Evolutionary conservation across 225 moss, liverwort and hornwort genomes (phyloP).

Genomic region (Sphagnum contortum): DNA sequence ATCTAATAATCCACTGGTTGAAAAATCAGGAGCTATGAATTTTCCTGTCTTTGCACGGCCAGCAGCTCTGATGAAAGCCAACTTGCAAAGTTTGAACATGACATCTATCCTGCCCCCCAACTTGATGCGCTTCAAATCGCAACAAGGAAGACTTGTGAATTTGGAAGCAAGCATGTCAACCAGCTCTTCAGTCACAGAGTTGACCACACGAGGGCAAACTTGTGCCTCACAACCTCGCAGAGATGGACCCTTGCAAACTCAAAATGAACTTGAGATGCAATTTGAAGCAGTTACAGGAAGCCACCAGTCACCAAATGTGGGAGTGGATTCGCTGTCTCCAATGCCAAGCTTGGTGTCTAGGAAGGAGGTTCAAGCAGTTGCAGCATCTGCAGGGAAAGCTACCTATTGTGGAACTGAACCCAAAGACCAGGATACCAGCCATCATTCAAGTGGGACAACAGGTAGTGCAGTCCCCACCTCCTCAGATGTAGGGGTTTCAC

Average conservation of each 20-base stretch:
- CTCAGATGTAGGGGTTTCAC: conserved; percentile 31
- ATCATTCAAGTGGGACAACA: conserved; percentile 21
- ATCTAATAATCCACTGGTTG: neutral
- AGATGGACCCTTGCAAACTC: neutral
- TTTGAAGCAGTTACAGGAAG: conserved; percentile 9
- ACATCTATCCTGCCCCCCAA: conserved; percentile 10
- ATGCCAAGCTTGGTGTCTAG: conserved; percentile 16
- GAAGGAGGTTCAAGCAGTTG: conserved; percentile 23
- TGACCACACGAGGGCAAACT: conserved; percentile 35
- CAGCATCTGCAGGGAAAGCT: conserved; percentile 20
- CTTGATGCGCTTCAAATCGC: conserved; percentile 12
- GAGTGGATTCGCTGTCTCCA: conserved; percentile 38
- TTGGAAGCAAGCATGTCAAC: conserved; percentile 51
- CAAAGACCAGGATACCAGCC: conserved; percentile 33
- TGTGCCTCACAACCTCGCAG: neutral
- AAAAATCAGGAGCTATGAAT: conserved; percentile 42
- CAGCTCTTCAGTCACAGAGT: conserved; percentile 65
- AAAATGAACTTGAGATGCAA: conserved; percentile 30
- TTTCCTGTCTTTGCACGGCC: conserved; percentile 68
- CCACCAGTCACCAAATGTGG: conserved; percentile 26
- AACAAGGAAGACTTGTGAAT: conserved; percentile 15
- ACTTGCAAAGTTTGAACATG: conserved; percentile 48
- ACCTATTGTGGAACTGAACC: conserved; percentile 19
- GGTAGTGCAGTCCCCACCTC: conserved; percentile 20
- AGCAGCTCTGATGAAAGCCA: conserved; percentile 40